Base-by-base conservation (phyloP, 495 filamentous ascomycete genomes). In the Evernia prunastri region DNA sequence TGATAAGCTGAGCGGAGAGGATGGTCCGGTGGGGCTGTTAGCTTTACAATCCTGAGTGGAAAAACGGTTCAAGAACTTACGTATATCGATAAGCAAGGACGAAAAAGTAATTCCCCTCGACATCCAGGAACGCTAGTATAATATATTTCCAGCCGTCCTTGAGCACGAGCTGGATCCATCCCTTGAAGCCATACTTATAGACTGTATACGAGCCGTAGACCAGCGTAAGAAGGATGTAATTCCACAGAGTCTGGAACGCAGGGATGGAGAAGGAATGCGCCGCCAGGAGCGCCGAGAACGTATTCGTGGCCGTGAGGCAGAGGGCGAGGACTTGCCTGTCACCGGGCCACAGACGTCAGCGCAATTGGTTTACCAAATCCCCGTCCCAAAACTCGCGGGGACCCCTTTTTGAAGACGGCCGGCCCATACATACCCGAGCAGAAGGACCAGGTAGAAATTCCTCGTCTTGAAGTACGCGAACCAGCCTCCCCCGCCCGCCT, bases 51-150 rank as follows among this genome's bases (percentile, higher is more conserved):
- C 2, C 11, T 36, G 33, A 1, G 31, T 13, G 6, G 13, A 15
- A n/a, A 35, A 42, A 94, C 84, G 73, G 92, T 88, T 71, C 86
- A 94, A 57, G 40, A 20, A 54, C 51, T 54, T 20, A 54, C 51
- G 92, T 95, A 76, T 96, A 95, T 35, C 89, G 82, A 79, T 96
- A 97, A 45, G 92, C 94, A 31, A 97, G 83, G 54, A 98, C 94
- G 66, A 89, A 88, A 75, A 97, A 97, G 80, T 96, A 98, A 77
- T 98, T 98, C 51, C 94, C 94, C 77, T 96, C 84, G 56, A 97
- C 94, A 70, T 98, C 94, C 49, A 92, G 82, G 78, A 97, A 96
- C 36, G 87, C 84, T 45, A 98, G 83, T 70, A 97, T 90, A 70
- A 95, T 82, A 73, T 97, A 98, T 76, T 91, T 91, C 94, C 94